Base-by-base conservation (phyloP, 2,329 filamentous ascomycete genomes). In the Aspergillus nomiae region DNA sequence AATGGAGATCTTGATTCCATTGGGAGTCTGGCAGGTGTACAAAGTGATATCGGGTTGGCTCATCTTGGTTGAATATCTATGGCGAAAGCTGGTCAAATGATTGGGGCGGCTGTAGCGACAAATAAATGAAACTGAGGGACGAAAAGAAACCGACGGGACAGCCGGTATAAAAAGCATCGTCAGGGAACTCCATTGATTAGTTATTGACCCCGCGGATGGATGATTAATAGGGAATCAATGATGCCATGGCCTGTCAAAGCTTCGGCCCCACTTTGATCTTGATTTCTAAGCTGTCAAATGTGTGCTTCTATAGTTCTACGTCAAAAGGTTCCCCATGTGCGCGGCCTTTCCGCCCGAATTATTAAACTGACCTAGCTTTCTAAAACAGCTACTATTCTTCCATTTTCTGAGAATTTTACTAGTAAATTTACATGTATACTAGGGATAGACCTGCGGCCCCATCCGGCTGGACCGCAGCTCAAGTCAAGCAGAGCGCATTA, bases 1-100 rank as follows among this genome's bases (percentile, higher is more conserved):
- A 68, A 97, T 96, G 61, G 91, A 93, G 65, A 92, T 87, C 78
- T 96, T 97, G 84, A 95, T 90, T 67, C 93, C 92, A 79, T 97
- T 97, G 53, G 94, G 92, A 58, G 94, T 97, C 73, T 89, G 86
- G 14, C 86, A 84, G 14, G 92, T 96, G 82, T 95, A 96, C 34
- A 96, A 86, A 50, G 89, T 90, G 71, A 96, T 92, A 69, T 91
- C 83, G 7, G 90, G 83, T 32, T 64, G 65, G 48, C 67, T 68
- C 61, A 65, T 67, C 69, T 73, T 78, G 45, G 63, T 69, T 65
- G 59, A 59, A 26, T 30, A 9, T 24, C 36, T 41, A 14, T 21
- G 51, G 48, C 28, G 45, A 45, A 51, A 60, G 45, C 53, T 24
- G 4, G 21, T 24, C 11, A 16, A 26, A 12, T 38, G 45, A 50